phyloP scores from a whole-genome alignment of 139 green algal genomes.

The Chlamydomonas asymmetrica region DNA sequence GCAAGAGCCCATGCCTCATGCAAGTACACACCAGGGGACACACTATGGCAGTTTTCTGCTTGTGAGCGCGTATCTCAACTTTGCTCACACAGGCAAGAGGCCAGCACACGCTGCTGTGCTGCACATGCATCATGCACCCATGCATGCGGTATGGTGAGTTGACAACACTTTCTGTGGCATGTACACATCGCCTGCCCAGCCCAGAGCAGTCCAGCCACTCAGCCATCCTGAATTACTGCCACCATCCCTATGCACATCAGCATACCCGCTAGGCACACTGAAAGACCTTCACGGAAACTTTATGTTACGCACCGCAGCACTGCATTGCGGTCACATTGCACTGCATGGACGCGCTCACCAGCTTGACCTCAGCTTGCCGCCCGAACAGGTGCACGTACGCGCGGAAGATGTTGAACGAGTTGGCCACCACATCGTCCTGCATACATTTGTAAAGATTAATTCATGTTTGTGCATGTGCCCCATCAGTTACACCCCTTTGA shows the following conservation, averaged over 20 bases:
- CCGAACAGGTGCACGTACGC: conserved; percentile 56
- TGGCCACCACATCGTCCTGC: conserved; percentile 63
- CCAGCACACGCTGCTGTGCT: too few relatives aligned
- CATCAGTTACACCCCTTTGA: not conserved
- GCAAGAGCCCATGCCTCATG: not conserved
- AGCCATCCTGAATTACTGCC: not conserved
- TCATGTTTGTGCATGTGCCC: not conserved
- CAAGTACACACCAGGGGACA: not conserved
- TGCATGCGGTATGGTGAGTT: too few relatives aligned
- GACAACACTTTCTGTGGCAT: not conserved
- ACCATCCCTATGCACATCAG: not conserved
- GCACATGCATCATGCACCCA: too few relatives aligned
- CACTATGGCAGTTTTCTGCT: not conserved
- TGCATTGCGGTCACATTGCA: not conserved
- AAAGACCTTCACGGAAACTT: not conserved
- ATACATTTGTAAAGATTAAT: too few relatives aligned
- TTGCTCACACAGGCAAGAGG: too few relatives aligned
- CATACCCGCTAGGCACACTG: not conserved
- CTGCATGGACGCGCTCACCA: conserved; percentile 33
- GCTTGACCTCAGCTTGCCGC: conserved; percentile 29
- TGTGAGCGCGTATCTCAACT: too few relatives aligned
- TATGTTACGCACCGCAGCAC: not conserved
- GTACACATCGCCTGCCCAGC: not conserved
- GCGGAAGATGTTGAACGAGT: conserved; percentile 74
- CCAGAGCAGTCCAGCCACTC: not conserved